Conservation (phyloP, 306 rosid genomes). For the Fagus sylvatica region DNA sequence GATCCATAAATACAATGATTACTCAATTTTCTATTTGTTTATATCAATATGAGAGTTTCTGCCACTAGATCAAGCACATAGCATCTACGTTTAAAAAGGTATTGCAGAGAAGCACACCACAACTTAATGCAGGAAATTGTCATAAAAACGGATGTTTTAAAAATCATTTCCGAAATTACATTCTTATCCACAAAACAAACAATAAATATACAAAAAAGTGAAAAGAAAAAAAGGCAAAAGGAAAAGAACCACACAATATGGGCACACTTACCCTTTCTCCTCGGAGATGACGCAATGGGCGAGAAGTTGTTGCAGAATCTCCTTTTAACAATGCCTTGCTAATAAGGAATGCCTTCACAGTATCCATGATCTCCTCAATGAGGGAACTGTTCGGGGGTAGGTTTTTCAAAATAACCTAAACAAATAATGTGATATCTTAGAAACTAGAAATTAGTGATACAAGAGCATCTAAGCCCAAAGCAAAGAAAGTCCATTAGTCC, state of each 20-base stretch:
- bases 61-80: neutral
- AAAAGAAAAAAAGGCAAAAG: neutral
- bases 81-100: neutral
- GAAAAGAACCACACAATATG: conserved; percentile 10
- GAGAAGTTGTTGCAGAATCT: conserved; percentile 59
- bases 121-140: neutral
- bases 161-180: neutral
- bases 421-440: conserved; percentile 24
- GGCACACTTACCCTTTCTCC: conserved; percentile 69
- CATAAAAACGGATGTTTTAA: neutral
- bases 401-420: conserved; percentile 82
- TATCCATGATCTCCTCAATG: conserved; percentile 72
- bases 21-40: too few species aligned
- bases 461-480: too few species aligned
- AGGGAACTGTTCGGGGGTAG: conserved; percentile 87
- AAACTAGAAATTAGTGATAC: conserved; percentile 12
- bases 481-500: too few species aligned
- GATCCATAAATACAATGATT: neutral
- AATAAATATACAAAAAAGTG: neutral
- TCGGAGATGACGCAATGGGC: conserved; percentile 61
- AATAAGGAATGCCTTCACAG: conserved; percentile 81
- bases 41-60: neutral
- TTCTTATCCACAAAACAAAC: neutral
- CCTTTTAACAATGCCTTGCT: conserved; percentile 82
- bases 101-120: neutral